Base-by-base conservation (phyloP, 2,329 filamentous ascomycete genomes). In the Monilinia laxa region DNA sequence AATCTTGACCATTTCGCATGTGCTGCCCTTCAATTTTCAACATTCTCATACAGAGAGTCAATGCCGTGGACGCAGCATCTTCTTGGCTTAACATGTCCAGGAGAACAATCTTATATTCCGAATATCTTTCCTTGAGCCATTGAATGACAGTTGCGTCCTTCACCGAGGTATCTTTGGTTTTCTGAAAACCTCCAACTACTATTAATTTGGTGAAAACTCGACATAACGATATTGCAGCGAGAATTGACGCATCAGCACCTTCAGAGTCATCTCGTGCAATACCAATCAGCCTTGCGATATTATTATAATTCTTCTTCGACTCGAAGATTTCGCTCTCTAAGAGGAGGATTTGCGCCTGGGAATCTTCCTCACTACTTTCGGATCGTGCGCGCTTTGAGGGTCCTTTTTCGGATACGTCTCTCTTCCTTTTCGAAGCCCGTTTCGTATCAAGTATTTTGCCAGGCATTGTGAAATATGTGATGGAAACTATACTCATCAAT, bases 231-330 rank as follows among this genome's bases (percentile, higher is more conserved):
- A 97, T 88, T 0, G 89, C 86, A 0, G 93, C 90, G 45, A 91
- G 80, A 57, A 91, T 81, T 14, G 85, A 82, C 4, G 85, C 81
- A 54, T 89, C 84, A 2, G 81, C 77, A 23, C 84, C 81, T 25
- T 81, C 76, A 3, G 83, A 79, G 47, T 80, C 80, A 47, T 80
- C 80, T 74, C 84, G 76, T 49, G 87, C 79, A 73, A 87, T 84
- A 53, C 83, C 83, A 56, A 96, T 81, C 49, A 98, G 80, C 14
- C 84, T 85, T 10, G 87, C 84, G 74, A 98, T 94, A 76, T 96
- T 92, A 81, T 97, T 96, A 83, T 96, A 96, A 79, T 97, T 86
- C 78, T 93, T 92, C 75, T 88, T 90, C 60, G 93, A 96, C 77
- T 95, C 89, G 69, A 93, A 80, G 65, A 98, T 93, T 67, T 91